These are phyloP conservation scores for Coemansia sp. DNA, from an alignment of 192 early-diverging fungal genomes.

Conservation along the genomic window DNA sequence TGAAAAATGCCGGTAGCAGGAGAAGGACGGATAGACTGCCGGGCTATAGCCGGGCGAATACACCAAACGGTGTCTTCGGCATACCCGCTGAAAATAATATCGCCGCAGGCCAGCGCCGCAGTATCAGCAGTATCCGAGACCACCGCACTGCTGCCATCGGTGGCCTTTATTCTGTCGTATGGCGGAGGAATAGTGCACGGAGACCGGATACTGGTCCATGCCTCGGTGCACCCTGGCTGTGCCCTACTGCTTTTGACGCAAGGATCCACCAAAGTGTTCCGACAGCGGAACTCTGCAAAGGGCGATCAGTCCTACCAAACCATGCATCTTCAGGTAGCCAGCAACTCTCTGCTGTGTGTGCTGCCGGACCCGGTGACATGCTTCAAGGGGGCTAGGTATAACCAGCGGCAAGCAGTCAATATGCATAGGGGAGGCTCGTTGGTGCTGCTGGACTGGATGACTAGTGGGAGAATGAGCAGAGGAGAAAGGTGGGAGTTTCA, in stretches of 20 bases:
- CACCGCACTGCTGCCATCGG: constrained; percentile 17
- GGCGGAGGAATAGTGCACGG: constrained; percentile 79
- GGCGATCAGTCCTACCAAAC: constrained; percentile 49
- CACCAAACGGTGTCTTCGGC: constrained; percentile 21
- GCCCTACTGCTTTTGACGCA: constrained; percentile 73
- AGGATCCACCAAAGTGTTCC: constrained; percentile 83
- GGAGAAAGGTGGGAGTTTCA: constrained; percentile 77
- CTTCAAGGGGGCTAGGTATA: constrained; percentile 64
- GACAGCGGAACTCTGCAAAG: constrained; percentile 29
- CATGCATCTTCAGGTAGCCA: constrained; percentile 45
- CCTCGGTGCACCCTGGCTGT: constrained; percentile 52
- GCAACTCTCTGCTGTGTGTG: constrained; percentile 53
- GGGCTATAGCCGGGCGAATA: constrained; percentile 30
- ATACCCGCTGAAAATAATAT: constrained; percentile 55
- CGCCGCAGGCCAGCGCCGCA: constrained; percentile 23
- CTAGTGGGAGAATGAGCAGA: constrained; percentile 65
- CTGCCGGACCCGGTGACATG: constrained; percentile 80
- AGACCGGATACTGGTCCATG: constrained; percentile 59
- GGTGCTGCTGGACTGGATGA: constrained; percentile 83
- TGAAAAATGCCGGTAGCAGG: constrained; percentile 31
- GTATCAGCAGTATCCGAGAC: no score
- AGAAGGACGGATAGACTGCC: constrained; percentile 37
- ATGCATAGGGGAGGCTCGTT: constrained; percentile 49
- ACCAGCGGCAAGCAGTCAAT: constrained; percentile 59
- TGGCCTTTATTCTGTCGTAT: constrained; percentile 65